A percentile compares a stretch with the other conserved stretches of the same genome.
Evolutionary conservation across 192 early-diverging fungal species (phyloP).

Genomic region (Linnemannia exigua): DNA sequence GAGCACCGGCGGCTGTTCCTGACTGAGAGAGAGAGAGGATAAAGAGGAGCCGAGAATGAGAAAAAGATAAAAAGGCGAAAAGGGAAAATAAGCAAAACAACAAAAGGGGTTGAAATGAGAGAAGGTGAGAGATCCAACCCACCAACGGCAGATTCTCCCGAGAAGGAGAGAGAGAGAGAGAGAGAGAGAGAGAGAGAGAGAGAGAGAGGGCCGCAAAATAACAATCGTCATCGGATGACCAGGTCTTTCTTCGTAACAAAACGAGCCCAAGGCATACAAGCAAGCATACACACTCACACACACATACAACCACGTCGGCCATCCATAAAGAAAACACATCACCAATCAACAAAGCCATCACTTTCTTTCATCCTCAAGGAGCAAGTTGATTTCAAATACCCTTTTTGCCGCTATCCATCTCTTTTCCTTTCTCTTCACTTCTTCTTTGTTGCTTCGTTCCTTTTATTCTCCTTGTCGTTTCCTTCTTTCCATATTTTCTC

Average conservation of each 20-base stretch:
- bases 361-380: background rate
- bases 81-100: constrained; percentile 5
- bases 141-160: background rate
- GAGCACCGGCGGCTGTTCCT: background rate
- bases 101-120: background rate
- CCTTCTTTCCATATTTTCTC: constrained; percentile 16
- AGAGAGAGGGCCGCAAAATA: background rate
- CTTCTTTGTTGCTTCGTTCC: background rate
- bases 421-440: background rate
- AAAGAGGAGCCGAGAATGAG: background rate
- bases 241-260: background rate
- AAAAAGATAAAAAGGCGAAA: constrained; percentile 4
- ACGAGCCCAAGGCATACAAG: background rate
- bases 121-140: background rate
- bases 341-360: background rate
- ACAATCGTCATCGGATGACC: background rate
- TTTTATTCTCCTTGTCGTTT: background rate
- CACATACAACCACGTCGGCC: background rate
- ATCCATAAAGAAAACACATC: too few relatives aligned
- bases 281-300: background rate
- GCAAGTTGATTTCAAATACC: constrained; percentile 12
- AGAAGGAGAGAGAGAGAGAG: background rate
- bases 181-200: background rate
- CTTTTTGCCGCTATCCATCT: too few relatives aligned
- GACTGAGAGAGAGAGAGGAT: background rate